phyloP scores from a whole-genome alignment of 2,329 filamentous ascomycete genomes.

The Xylaria sp. region DNA sequence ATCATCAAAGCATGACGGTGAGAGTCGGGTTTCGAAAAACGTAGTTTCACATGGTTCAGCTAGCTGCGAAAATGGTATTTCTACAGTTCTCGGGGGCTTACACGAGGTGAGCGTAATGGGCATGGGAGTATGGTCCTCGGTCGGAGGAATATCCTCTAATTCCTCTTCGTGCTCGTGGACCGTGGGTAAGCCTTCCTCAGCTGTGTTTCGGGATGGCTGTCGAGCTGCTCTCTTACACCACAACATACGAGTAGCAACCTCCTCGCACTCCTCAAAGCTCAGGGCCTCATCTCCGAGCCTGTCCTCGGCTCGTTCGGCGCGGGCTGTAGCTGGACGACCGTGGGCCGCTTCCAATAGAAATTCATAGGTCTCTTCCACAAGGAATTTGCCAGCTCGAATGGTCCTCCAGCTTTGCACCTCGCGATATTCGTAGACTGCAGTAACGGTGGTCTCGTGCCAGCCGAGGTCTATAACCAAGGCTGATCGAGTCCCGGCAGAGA shows the following conservation, averaged over 20 bases:
- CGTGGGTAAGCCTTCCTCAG: constrained; percentile 51
- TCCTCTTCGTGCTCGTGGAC: constrained; percentile 64
- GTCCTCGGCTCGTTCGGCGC: constrained; percentile 38
- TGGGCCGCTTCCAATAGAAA: constrained; percentile 58
- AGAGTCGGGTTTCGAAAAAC: constrained; percentile 67
- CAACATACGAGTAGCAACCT: constrained; percentile 73
- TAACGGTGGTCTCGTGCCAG: constrained; percentile 88
- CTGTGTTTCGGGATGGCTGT: constrained; percentile 33
- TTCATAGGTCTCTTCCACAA: constrained; percentile 73
- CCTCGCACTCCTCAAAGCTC: constrained; percentile 81
- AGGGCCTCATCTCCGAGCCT: constrained; percentile 48
- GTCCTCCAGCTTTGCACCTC: constrained; percentile 75
- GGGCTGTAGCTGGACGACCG: constrained; percentile 32
- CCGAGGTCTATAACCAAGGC: constrained; percentile 88
- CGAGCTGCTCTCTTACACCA: constrained; percentile 69
- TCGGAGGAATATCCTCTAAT: constrained; percentile 46
- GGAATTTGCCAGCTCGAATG: constrained; percentile 73
- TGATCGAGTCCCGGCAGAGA: constrained; percentile 84
- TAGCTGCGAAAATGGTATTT: constrained; percentile 72
- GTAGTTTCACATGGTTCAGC: constrained; percentile 76
- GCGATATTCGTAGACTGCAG: constrained; percentile 87
- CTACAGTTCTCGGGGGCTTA: constrained; percentile 58
- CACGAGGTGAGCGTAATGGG: constrained; percentile 55
- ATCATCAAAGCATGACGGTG: constrained; percentile 73
- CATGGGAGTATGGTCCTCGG: constrained; percentile 46